A percentile compares a stretch with the other conserved stretches of the same genome.
phyloP scores from a whole-genome alignment of 306 rosid species.

The Spatholobus suberectus region DNA sequence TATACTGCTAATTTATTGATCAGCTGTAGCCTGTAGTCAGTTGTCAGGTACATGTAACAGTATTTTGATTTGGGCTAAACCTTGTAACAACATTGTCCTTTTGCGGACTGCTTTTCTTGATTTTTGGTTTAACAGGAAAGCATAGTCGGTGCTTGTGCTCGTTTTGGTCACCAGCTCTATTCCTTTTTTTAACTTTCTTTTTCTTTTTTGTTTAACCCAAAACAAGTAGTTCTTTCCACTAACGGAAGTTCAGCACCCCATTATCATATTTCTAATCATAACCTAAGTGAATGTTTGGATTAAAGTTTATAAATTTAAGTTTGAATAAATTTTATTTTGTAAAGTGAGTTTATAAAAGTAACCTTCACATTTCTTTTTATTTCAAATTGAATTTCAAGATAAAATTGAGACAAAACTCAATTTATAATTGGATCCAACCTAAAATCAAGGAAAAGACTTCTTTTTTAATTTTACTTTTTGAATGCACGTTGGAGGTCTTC shows the following conservation, averaged over 20 bases:
- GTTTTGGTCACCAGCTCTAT: not conserved
- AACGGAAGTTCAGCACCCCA: not conserved
- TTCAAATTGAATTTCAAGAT: no score
- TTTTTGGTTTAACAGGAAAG: slow-evolving; percentile 49
- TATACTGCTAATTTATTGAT: slow-evolving; percentile 51
- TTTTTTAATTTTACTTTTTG: no score
- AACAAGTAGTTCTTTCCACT: not conserved
- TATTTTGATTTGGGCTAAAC: slow-evolving; percentile 39
- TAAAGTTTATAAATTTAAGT: no score
- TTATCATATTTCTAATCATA: not conserved
- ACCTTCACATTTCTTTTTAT: no score
- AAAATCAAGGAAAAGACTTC: no score
- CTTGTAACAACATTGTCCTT: slow-evolving; percentile 45
- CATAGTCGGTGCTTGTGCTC: slow-evolving; percentile 25
- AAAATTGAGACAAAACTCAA: no score
- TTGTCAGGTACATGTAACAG: slow-evolving; percentile 44
- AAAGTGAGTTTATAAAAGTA: no score
- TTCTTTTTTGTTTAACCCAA: not conserved
- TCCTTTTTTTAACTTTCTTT: not conserved
- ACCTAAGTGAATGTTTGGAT: not conserved
- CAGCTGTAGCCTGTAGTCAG: slow-evolving; percentile 40
- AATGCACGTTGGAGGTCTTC: no score
- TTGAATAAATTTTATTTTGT: no score
- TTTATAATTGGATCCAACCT: no score
- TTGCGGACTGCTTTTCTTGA: slow-evolving; percentile 39